Base-by-base conservation (phyloP, 2,329 filamentous ascomycete species). In the Colletotrichum eremochloae region DNA sequence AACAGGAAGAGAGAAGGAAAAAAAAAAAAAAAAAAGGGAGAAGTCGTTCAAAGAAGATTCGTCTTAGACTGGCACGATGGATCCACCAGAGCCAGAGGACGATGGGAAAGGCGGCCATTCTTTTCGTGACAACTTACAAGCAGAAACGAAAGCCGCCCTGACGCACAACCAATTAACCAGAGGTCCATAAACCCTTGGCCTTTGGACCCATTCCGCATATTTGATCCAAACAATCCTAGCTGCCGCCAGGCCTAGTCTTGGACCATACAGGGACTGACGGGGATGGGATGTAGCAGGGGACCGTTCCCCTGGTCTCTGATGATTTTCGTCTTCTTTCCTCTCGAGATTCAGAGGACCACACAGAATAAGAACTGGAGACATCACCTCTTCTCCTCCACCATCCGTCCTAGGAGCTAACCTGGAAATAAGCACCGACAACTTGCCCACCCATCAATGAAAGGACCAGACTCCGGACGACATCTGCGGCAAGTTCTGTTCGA, bases 21-120 rank as follows among this genome's bases (percentile, higher is more conserved):
- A 36, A 36, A 8, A 36, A 36, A 36, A 36, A 36, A 36, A 36
- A 4, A 36, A 46, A 46, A 66, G 58, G 52, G 44, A 70, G 60
- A 65, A 72, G 60, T 69, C 66, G 70, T 72, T 65, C 70, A 72
- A 72, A 72, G 70, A 72, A 72, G 60, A 70, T 60, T 72, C 60
- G 40, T 65, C 53, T 69, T 60, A 64, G 70, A 60, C 66, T 60
- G 60, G 60, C 69, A 65, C 55, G 53, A 69, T 60, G 60, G 66
- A 12, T 62, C 70, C 66, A 61, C 66, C 38, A 53, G 24, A 42
- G 31, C 29, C 38, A 55, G 50, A 55, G 20, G 61, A 52, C 52
- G 61, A 63, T 33, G 38, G 55, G 6, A 24, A 24, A 1, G 15
- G 42, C 56, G 53, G 48, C 53, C 58, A 72, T 42, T 58, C 36